Evolutionary conservation across 306 rosid species (phyloP), one percentile per base, ranked within the genome.

Genomic region (Cucumis hystrix): DNA sequence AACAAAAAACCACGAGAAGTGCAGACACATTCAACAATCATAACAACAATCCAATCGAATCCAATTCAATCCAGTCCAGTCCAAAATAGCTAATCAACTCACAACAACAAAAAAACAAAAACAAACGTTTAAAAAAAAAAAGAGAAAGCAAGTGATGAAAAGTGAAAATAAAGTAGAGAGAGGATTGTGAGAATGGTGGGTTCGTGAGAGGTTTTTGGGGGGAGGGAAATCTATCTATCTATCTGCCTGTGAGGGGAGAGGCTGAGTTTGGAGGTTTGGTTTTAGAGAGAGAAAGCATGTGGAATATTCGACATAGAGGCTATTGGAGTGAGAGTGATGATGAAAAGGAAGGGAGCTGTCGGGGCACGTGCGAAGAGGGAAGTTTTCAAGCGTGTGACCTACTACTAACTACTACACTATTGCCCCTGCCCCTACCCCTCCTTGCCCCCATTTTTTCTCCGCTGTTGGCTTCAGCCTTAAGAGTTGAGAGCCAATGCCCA

Each of bases 241-340:
- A 13, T 20, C n/a, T 28, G 3, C 33, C 2, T 28, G 3, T 28
- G 33, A 28, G 2, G 33, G 33, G 40, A 69, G 57, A 45, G 76
- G 76, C 58, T 70, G 74, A 40, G 55, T 21, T 68, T 68, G 56
- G 28, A 28, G 35, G 72, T 8, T 68, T 68, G 74, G 35, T 68
- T 45, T 8, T 1, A 67, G 74, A 67, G 74, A 67, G 74, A 68
- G 54, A 66, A 25, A 71, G 60, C 76, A 71, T 25, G 60, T 71
- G 60, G 76, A 71, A 71, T 71, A 71, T 71, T 71, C 43, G 76
- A 49, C 76, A 71, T 60, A 30, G 76, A 71, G 41, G 76, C 76
- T 1, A 1, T 13, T 43, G 58, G 40, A 70, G 52, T 5, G 30
- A 65, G 23, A 67, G 10, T 63, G 69, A 10, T 41, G 33, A 2